A percentile compares a stretch with the other conserved stretches of the same genome.
Conservation (phyloP, 129 eudicot genomes). For the Flaveria brownii region DNA sequence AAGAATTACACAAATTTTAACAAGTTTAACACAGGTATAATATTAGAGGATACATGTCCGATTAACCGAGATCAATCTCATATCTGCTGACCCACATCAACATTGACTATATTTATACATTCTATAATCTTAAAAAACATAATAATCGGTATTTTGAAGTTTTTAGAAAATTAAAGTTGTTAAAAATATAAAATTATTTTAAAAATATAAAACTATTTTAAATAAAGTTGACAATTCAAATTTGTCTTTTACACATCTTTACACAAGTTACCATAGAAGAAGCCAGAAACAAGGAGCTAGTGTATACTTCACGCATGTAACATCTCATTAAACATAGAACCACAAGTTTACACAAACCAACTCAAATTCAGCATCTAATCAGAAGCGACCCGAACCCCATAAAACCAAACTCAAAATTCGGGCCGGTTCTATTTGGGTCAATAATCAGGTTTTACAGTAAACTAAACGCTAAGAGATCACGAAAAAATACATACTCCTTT, state of each 20-base stretch:
- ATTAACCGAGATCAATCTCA: neutral
- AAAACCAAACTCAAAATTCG: neutral
- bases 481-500: no score
- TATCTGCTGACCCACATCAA: neutral
- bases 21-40: no score
- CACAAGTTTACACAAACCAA: slow-evolving; percentile 27
- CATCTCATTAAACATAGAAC: slow-evolving; percentile 17
- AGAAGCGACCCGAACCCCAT: neutral
- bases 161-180: neutral
- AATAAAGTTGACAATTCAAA: neutral
- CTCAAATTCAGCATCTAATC: neutral
- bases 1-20: no score
- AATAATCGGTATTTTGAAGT: neutral
- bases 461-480: neutral
- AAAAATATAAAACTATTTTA: neutral
- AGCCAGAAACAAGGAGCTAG: neutral
- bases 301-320: slow-evolving; percentile 16
- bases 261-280: slow-evolving; percentile 14
- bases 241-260: slow-evolving; percentile 11
- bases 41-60: neutral
- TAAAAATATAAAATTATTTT: neutral
- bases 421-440: neutral
- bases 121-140: neutral
- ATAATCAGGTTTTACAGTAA: neutral
- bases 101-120: neutral